Percentiles rank a stretch among this genome's conserved stretches.
Evolutionary conservation across 441 rosid species (phyloP).

Genomic region (Populus hybrid): DNA sequence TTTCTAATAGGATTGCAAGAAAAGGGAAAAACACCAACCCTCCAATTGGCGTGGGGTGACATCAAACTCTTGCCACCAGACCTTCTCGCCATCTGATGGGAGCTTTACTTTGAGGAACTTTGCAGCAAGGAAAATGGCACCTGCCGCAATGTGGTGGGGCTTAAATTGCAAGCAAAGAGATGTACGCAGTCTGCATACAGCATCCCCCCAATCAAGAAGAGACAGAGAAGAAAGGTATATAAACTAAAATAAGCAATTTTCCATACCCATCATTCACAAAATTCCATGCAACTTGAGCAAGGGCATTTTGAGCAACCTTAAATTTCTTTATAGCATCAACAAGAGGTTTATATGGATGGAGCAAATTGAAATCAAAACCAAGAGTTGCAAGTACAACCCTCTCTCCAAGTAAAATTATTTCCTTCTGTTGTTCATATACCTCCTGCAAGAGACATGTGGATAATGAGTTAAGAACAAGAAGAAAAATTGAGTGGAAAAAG

Average conservation of each 20-base stretch:
- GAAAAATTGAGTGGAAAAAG: no score
- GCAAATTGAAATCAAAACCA: no score
- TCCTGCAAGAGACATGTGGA: no score
- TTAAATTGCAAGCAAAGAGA: constrained; percentile 99
- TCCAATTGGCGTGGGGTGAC: constrained; percentile 97
- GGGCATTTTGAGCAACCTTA: no score
- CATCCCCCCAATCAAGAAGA: constrained; percentile 25
- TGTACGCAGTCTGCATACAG: constrained; percentile 96
- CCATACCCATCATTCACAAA: no score
- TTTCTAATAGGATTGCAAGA: background rate
- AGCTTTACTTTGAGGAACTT: constrained; percentile 99
- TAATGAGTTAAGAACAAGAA: no score
- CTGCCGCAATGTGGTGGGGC: constrained; percentile 99
- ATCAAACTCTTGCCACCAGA: constrained; percentile 41
- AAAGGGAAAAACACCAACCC: constrained; percentile 58
- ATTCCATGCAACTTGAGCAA: no score
- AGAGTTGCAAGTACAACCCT: no score
- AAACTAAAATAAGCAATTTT: constrained; percentile 20
- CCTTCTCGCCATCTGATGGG: constrained; percentile 94
- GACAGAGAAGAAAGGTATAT: constrained; percentile 15
- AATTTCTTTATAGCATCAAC: no score
- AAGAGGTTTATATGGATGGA: no score
- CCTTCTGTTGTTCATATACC: no score
- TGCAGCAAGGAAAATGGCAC: constrained; percentile 98
- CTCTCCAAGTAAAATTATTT: no score